phyloP scores from a whole-genome alignment of 2,329 filamentous ascomycete genomes.

The Neospermospora avenae region DNA sequence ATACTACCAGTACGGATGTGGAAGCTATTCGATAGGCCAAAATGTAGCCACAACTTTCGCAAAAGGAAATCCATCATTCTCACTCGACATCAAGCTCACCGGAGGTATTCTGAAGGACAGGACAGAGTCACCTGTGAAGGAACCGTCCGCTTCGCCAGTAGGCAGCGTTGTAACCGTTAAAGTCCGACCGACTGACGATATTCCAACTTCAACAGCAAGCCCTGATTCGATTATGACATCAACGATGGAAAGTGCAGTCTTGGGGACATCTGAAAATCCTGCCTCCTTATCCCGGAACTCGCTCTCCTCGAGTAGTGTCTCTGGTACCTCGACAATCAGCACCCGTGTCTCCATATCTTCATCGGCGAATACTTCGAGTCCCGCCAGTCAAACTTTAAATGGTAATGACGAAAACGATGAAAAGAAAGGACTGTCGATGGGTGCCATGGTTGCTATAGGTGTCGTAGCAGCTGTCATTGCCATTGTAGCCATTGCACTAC shows the following conservation, averaged over 20 bases:
- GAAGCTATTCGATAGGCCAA: conserved; percentile 7
- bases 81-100: conserved; percentile 5
- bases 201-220: not conserved
- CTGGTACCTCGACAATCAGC: not conserved
- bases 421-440: conserved; percentile 3
- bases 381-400: not conserved
- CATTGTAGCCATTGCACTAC: not conserved
- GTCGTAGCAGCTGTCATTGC: not conserved
- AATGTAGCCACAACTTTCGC: conserved; percentile 6
- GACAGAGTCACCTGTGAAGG: no score
- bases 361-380: not conserved
- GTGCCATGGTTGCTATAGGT: conserved; percentile 9
- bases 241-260: no score
- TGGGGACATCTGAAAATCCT: no score
- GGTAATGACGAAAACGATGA: not conserved
- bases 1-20: conserved; percentile 15
- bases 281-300: no score
- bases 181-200: not conserved
- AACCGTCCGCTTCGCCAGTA: no score
- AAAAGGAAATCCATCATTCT: conserved; percentile 2
- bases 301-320: not conserved
- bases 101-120: conserved; percentile 5
- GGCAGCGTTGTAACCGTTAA: not conserved
- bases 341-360: not conserved
- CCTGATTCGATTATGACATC: not conserved